A percentile compares a stretch with the other conserved stretches of the same genome.
phyloP scores from a whole-genome alignment of 257 asterid species.

The Fraxinus anomala region DNA sequence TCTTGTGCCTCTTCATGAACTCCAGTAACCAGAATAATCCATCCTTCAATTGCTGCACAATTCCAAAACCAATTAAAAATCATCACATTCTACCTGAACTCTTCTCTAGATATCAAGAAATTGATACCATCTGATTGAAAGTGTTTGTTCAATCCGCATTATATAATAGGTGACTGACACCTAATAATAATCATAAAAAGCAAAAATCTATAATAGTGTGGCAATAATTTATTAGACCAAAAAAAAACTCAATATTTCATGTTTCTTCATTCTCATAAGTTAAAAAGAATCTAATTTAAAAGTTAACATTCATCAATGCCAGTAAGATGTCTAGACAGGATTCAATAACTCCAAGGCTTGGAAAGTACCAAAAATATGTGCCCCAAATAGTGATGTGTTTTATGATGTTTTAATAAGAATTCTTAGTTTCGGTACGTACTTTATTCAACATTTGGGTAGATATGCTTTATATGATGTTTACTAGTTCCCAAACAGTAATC shows the following conservation, averaged over 20 bases:
- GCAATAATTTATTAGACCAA: background rate
- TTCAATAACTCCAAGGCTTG: background rate
- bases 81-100: background rate
- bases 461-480: no score
- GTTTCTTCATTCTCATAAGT: background rate
- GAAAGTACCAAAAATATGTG: no score
- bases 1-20: constrained; percentile 98
- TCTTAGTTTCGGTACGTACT: no score
- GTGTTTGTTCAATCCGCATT: constrained; percentile 1
- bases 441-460: no score
- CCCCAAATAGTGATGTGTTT: no score
- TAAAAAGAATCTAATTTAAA: background rate
- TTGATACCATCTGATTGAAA: background rate
- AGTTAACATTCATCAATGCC: background rate
- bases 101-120: background rate
- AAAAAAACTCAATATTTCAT: background rate
- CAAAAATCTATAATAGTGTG: background rate
- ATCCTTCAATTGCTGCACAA: constrained; percentile 94
- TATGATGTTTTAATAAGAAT: no score
- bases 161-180: background rate
- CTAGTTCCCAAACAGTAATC: background rate
- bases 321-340: background rate
- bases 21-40: constrained; percentile 95
- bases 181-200: background rate
- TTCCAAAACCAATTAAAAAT: constrained; percentile 31